Base-by-base conservation (phyloP, 2,329 filamentous ascomycete species). In the Tolypocladium tropicale region DNA sequence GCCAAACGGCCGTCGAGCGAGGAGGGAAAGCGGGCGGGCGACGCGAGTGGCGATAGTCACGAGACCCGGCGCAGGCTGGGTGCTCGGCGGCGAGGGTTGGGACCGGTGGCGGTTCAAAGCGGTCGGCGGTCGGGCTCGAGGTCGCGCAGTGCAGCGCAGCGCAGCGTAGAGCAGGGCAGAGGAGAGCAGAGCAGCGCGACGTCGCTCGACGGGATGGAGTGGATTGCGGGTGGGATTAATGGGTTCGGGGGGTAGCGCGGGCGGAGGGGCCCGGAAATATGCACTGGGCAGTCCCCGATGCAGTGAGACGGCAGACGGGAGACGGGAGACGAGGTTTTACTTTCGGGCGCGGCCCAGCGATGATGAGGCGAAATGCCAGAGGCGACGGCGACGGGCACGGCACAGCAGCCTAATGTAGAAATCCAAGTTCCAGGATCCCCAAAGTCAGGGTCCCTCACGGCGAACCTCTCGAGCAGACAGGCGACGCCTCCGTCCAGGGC, bases 401-500 rank as follows among this genome's bases (percentile, higher is more conserved):
- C 18, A 36, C 33, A 14, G 50, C 12, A 53, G 52, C 18, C 37
- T 48, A 39, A 21, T 32, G 46, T 32, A 50, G 28, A 50, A 28
- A 49, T n/a, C 16, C 25, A 30, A 49, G 7, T 9, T 16, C 1
- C 41, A 25, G 41, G 23, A n/a, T 39, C 36, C n/a, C 37, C 23
- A 18, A 39, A 14, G 41, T 30, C 53, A 49, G 41, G 32, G 41
- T 32, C 39, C n/a, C 21, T 34, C 32, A 41, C 30, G 21, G 21
- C 36, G 37, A 37, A 32, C 43, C 34, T 48, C 6, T 46, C 32
- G 39, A 46, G 43, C 36, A 52, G n/a, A n/a, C n/a, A n/a, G 54
- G 54, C 50, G 49, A 56, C 54, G 50, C 30, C 52, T 56, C 54
- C 51, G 53, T 53, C 41, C 51, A n/a, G 34, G 37, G 12, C 56